A percentile compares a stretch with the other conserved stretches of the same genome.
Evolutionary conservation across 441 rosid species (phyloP).

Genomic region (Theobroma grandiflorum): DNA sequence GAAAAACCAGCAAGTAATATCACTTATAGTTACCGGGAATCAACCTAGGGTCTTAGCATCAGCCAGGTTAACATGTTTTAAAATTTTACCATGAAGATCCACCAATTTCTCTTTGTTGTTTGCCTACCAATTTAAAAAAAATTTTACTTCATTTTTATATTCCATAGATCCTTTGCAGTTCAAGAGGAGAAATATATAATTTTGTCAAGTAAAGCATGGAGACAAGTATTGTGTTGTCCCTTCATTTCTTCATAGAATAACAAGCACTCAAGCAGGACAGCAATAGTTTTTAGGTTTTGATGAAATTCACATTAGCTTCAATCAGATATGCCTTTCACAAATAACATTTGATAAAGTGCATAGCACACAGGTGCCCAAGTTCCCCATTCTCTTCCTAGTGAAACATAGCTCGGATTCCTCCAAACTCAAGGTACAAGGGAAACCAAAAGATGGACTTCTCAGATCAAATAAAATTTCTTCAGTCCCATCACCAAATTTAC

Average conservation of each 20-base stretch:
- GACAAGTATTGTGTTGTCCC: neutral
- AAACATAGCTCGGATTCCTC: neutral
- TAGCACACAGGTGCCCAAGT: neutral
- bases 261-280: neutral
- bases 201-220: neutral
- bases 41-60: too few relatives aligned
- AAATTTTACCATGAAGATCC: slow-evolving; percentile 8
- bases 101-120: slow-evolving; percentile 8
- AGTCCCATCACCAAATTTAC: neutral
- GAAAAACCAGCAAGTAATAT: neutral
- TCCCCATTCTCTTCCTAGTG: neutral
- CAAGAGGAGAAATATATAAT: neutral
- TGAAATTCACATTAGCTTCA: neutral
- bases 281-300: neutral
- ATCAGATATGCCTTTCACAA: neutral
- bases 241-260: neutral
- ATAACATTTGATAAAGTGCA: neutral
- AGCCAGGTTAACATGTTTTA: neutral
- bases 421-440: neutral
- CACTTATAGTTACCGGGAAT: neutral
- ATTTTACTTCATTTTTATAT: slow-evolving; percentile 6
- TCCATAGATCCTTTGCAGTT: neutral
- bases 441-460: neutral
- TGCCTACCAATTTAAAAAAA: neutral
- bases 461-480: neutral